Evolutionary conservation across 2,329 filamentous ascomycete genomes (phyloP).

Genomic region (Samsoniella hepiali): DNA sequence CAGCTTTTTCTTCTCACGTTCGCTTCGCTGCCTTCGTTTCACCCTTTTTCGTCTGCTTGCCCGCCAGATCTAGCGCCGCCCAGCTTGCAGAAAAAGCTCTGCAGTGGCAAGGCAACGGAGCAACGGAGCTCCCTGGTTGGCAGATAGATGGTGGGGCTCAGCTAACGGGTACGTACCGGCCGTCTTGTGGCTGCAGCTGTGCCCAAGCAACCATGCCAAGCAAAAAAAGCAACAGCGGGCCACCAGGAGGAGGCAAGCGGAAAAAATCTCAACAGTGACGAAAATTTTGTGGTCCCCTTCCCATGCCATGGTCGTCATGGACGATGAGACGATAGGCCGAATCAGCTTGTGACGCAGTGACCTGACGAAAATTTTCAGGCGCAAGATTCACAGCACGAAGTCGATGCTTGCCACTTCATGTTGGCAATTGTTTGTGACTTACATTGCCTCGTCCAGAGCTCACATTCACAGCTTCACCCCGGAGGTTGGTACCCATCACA

Average conservation of each 20-base stretch:
- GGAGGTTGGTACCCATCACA: not conserved
- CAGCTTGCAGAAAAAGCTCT: slow-evolving; percentile 6
- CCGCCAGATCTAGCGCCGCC: not conserved
- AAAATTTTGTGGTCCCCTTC: slow-evolving; percentile 12
- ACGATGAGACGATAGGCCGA: not conserved
- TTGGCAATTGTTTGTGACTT: not conserved
- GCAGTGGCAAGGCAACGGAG: slow-evolving; percentile 16
- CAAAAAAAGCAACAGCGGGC: not conserved
- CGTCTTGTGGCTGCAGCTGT: slow-evolving; percentile 1
- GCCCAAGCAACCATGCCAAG: slow-evolving; percentile 1
- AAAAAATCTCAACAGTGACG: slow-evolving; percentile 4
- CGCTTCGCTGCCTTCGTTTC: not conserved
- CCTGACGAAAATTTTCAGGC: not conserved
- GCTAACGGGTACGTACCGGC: slow-evolving; percentile 3
- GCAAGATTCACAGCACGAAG: too few species aligned
- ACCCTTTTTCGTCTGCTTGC: not conserved
- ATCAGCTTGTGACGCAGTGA: not conserved
- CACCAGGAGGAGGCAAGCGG: not conserved
- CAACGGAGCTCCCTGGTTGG: slow-evolving; percentile 15
- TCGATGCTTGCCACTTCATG: not conserved
- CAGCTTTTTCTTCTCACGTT: not conserved
- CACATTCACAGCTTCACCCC: not conserved
- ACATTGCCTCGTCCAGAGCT: not conserved
- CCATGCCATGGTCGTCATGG: slow-evolving; percentile 8
- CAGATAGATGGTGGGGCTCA: slow-evolving; percentile 9